Percentiles rank a stretch among this genome's conserved stretches.
Conservation (phyloP, 139 green algal genomes). For the Axilococcus clingmanii region DNA sequence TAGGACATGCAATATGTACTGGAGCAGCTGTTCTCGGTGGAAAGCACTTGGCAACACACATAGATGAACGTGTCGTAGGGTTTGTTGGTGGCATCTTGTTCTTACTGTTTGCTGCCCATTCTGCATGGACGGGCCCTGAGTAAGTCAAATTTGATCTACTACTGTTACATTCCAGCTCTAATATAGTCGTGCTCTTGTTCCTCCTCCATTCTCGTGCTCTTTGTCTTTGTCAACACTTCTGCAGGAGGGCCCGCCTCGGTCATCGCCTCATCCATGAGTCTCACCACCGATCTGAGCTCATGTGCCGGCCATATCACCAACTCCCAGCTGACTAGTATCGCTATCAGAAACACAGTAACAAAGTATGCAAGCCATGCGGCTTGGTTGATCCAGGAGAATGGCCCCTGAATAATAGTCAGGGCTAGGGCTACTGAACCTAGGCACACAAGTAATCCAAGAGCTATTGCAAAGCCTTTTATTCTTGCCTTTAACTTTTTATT, state of each 20-base stretch:
- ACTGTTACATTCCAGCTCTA: too few species aligned
- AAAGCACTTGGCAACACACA: conserved; percentile 80
- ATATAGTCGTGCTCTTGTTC: too few species aligned
- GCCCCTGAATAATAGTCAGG: conserved; percentile 5
- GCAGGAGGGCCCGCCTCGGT: too few species aligned
- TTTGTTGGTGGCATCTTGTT: conserved; percentile 82
- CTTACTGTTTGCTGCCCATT: conserved; percentile 79
- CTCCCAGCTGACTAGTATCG: conserved; percentile 6
- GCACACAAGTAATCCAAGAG: conserved; percentile 1
- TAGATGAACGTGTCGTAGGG: conserved; percentile 77
- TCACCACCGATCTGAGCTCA: too few species aligned
- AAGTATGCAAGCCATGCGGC: conserved; percentile 23
- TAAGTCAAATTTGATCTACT: too few species aligned
- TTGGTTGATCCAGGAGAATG: conserved; percentile 30
- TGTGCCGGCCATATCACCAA: neutral
- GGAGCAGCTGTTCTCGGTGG: conserved; percentile 87
- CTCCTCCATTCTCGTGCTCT: too few species aligned
- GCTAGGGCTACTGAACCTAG: conserved; percentile 6
- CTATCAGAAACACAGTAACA: neutral
- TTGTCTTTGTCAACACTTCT: too few species aligned
- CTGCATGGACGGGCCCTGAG: conserved; percentile 17
- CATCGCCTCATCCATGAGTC: too few species aligned
- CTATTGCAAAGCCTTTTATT: conserved; percentile 5
- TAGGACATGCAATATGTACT: conserved; percentile 91
- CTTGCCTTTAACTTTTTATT: conserved; percentile 13